phyloP scores from a whole-genome alignment of 1,284 basidiomycete genomes.

The Rhodotorula sp. region DNA sequence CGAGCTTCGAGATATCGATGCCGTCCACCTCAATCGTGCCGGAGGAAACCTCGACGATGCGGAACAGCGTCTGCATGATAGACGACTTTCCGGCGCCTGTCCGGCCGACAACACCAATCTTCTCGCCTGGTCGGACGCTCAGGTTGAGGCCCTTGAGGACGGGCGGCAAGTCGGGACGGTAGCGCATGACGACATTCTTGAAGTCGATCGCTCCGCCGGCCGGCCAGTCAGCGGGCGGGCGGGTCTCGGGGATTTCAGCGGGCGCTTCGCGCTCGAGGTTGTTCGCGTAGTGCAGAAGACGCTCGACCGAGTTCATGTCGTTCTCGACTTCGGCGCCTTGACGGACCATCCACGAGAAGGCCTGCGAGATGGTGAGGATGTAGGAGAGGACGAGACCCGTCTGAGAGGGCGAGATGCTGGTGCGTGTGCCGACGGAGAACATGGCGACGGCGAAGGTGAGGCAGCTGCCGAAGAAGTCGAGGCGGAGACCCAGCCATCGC shows the following conservation, averaged over 20 bases:
- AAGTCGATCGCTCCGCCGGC: slow-evolving; percentile 50
- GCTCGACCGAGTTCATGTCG: slow-evolving; percentile 82
- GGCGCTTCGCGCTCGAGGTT: slow-evolving; percentile 70
- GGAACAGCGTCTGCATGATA: slow-evolving; percentile 66
- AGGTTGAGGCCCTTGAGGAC: slow-evolving; percentile 62
- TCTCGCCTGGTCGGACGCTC: slow-evolving; percentile 53
- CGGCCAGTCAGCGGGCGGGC: slow-evolving; percentile 67
- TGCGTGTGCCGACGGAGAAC: slow-evolving; percentile 64
- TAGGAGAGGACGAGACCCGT: slow-evolving; percentile 76
- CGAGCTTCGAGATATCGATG: slow-evolving; percentile 57
- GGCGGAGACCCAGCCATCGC: slow-evolving; percentile 83
- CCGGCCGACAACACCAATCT: slow-evolving; percentile 57
- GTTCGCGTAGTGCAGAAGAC: slow-evolving; percentile 54
- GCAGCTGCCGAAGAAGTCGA: slow-evolving; percentile 76
- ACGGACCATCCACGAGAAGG: slow-evolving; percentile 78
- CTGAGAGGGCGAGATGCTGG: slow-evolving; percentile 65
- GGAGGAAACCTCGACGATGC: slow-evolving; percentile 44
- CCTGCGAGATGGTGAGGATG: slow-evolving; percentile 62
- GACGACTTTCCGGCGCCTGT: slow-evolving; percentile 58
- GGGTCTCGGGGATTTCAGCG: slow-evolving; percentile 61
- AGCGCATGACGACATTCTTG: slow-evolving; percentile 44
- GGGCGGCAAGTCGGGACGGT: slow-evolving; percentile 50
- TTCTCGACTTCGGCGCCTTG: slow-evolving; percentile 71
- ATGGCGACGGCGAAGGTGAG: slow-evolving; percentile 76
- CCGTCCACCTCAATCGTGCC: slow-evolving; percentile 48